Base-by-base conservation (phyloP, 352 stramenopile species). In the Globisporangium heterothallicum region DNA sequence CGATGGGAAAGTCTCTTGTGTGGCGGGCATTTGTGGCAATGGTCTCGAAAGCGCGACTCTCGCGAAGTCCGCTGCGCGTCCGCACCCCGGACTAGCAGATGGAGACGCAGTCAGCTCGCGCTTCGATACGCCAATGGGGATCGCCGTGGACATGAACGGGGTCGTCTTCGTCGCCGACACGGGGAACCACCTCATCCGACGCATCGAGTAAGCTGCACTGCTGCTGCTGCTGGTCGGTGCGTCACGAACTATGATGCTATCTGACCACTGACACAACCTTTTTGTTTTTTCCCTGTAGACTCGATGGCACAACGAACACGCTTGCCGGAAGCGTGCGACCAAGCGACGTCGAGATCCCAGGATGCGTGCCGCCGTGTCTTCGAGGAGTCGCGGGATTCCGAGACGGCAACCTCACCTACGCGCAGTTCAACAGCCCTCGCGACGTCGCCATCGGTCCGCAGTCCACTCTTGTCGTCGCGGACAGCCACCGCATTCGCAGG, bases 151-250 rank as follows among this genome's bases (percentile, higher is more conserved):
- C 59, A 46, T 65, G 18, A 64, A 83, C 29, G 92, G 92, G 24
- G 45, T 86, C 43, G 73, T 98, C 8, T 97, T 97, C 43, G 93
- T 98, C 3, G 94, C 95, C 0, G 96, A 99, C 58, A 98, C 91
- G 7, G 92, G 97, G 30, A 99, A 99, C 58, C 88, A 98, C 58
- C 61, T 98, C 3, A 81, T 99, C 26, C 75, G 96, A 9, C 67
- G 72, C 18, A 79, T 98, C 32, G 73, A 78, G 49, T 91, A 74
- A 49, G 74, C 72, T 43, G 13, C 14, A 26, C 6, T 30, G 18
- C 10, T 47, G 5, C 4, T 3, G 18, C 30, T 49, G 24, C 42
- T 40, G 12, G 42, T 36, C 13, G 38, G 16, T 44, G 6, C 6
- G n/a, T 13, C 38, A 16, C 6, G 21, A 25, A 14, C 21, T 6